Conservation (phyloP, 2,329 filamentous ascomycete species). For the Sordariomycetes sp. region DNA sequence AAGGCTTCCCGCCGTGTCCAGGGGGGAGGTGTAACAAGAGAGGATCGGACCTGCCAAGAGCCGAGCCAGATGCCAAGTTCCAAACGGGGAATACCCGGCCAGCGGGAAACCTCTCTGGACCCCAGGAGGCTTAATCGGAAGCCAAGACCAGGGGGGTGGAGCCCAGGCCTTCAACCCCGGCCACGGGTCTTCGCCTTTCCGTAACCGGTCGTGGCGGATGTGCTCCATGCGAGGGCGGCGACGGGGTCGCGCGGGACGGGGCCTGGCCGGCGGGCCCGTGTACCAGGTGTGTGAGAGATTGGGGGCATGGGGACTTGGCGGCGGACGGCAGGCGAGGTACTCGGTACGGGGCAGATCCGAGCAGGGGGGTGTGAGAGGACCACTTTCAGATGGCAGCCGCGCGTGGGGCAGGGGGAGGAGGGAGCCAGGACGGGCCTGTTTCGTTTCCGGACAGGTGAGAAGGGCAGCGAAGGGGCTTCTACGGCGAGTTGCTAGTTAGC, state of each 20-base stretch:
- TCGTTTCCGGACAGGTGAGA: background rate
- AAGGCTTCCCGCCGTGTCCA: background rate
- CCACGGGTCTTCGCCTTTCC: constrained; percentile 10
- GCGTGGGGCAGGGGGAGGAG: background rate
- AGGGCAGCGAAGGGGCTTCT: background rate
- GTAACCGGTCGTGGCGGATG: constrained; percentile 9
- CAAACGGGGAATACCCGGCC: background rate
- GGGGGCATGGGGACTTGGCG: background rate
- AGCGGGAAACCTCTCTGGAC: background rate
- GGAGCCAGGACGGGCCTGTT: background rate
- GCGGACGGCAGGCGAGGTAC: background rate
- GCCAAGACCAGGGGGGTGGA: background rate
- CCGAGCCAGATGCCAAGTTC: background rate
- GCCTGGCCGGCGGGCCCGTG: background rate
- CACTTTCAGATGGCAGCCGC: constrained; percentile 3
- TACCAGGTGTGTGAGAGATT: background rate
- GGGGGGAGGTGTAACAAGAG: background rate
- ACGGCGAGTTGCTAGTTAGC: too few relatives aligned
- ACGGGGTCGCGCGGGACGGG: background rate
- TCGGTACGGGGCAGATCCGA: background rate
- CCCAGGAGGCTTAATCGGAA: background rate
- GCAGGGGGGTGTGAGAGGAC: constrained; percentile 1
- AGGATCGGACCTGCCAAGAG: background rate
- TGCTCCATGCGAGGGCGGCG: constrained; percentile 8
- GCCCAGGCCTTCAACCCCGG: background rate